Conservation (phyloP, 2,329 filamentous ascomycete species). For the Ramichloridium luteum region DNA sequence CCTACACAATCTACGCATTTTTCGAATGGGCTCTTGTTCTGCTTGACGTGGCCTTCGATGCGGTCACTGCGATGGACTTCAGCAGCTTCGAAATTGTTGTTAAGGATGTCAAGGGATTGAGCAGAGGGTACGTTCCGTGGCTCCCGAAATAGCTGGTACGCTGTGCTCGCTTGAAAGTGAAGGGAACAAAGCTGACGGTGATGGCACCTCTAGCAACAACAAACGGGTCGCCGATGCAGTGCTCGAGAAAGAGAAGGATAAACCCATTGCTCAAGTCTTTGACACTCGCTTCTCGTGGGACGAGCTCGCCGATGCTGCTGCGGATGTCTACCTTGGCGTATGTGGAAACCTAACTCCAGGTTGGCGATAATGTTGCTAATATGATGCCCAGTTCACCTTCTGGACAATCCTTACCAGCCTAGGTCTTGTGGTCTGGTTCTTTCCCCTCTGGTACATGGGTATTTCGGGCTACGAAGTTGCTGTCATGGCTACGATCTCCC, state of each 20-base stretch:
- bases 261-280: slow-evolving; percentile 58
- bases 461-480: slow-evolving; percentile 91
- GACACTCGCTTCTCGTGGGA: slow-evolving; percentile 59
- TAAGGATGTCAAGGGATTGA: slow-evolving; percentile 76
- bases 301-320: slow-evolving; percentile 65
- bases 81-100: slow-evolving; percentile 75
- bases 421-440: slow-evolving; percentile 89
- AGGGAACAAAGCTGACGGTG: slow-evolving; percentile 5
- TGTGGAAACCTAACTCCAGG: too few relatives aligned
- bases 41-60: slow-evolving; percentile 92
- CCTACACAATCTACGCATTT: slow-evolving; percentile 94
- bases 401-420: slow-evolving; percentile 91
- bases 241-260: slow-evolving; percentile 48
- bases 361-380: too few relatives aligned
- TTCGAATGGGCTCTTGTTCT: slow-evolving; percentile 95
- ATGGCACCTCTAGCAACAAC: slow-evolving; percentile 17
- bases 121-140: slow-evolving; percentile 97
- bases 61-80: slow-evolving; percentile 88
- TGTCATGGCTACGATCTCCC: slow-evolving; percentile 73
- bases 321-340: slow-evolving; percentile 87
- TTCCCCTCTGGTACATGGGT: slow-evolving; percentile 97
- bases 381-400: slow-evolving; percentile 70
- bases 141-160: slow-evolving; percentile 70
- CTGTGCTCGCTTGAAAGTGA: slow-evolving; percentile 28
- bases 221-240: slow-evolving; percentile 19